Base-by-base conservation (phyloP, 2,329 filamentous ascomycete species). In the Nothomitra cinnamomea region DNA sequence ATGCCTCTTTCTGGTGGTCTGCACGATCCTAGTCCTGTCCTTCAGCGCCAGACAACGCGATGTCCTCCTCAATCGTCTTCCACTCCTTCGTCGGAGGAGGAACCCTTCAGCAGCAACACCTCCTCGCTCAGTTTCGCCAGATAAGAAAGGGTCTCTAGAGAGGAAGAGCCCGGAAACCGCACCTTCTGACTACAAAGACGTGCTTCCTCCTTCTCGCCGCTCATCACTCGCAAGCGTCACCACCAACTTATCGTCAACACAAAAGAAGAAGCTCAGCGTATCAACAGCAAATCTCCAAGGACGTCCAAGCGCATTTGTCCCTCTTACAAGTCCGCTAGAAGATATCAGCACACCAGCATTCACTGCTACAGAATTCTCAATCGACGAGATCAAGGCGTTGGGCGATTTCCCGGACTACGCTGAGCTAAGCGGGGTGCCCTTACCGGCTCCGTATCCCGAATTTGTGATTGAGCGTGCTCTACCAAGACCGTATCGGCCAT, bases 381-480 rank as follows among this genome's bases (percentile, higher is more conserved):
- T 82, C 0, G 72, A 74, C 1, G 85, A 94, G 54, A 74, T 94
- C 57, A 76, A 75, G 53, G 73, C 74, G 0, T 68, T 94, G 1
- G 86, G 86, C 0, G 74, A 84, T 58, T 94, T 94, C 55, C 86
- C 87, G 0, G 80, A 90, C 62, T 94, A 94, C 64, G 77, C 85
- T 4, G 68, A 72, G 1, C 69, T 94, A 10, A 86, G 82, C 50
- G 87, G 83, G 4, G 81, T 94, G 3, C 83, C 84, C 1, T 67
- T 83, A 48, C 87, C 87, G 0, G 58, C 70, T 7, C 72, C 83
- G 0, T 81, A 84, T 54, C 60, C 64, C 1, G 70, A 76, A 3
- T 92, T 92, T 62, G 71, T 86, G 57, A 79, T 88, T 53, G 67
- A 74, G 13, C 84, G 72, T 57, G 86, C 87, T 0, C 61, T 74